Base-by-base conservation (phyloP, 2,329 filamentous ascomycete genomes). In the Colletotrichum destructivum region DNA sequence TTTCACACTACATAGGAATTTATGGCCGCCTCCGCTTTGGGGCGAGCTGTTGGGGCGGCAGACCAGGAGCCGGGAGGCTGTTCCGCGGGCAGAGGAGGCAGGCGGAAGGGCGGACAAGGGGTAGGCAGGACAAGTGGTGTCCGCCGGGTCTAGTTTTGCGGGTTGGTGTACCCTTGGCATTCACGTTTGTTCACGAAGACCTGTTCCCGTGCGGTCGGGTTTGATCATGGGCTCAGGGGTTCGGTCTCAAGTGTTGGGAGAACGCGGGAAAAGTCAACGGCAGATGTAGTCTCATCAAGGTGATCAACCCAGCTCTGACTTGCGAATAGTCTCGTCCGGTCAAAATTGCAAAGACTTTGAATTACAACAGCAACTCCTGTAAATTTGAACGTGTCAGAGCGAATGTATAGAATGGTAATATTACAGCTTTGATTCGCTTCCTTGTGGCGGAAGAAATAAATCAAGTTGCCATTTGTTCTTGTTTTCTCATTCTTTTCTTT, bases 361-460 rank as follows among this genome's bases (percentile, higher is more conserved):
- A 55, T 62, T 23, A 57, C 51, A 47, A 55, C 59, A 72, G 40
- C 66, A 71, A 72, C 66, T 66, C 66, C 70, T 51, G 26, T 72
- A 26, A 13, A 66, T 71, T 60, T 35, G 15, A 56, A 18, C 4
- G 55, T n/a, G 18, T 23, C 46, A 59, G 70, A 78, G 74, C 60
- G 74, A 79, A 74, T 69, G 76, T 77, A 63, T 72, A 77, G 77
- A 79, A 79, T 79, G 75, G 52, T 76, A 73, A 73, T 80, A 52
- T 69, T 69, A 79, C 76, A 80, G 57, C 74, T 71, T 70, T 74
- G 71, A 71, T 70, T 57, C 60, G 70, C 61, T 65, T 49, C 61
- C 46, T 16, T 38, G 35, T 11, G 9, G 35, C 2, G 2, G 2
- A 4, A 13, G 18, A n/a, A 23, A 46, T 38, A 21, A n/a, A 38